Evolutionary conservation across 306 rosid species (phyloP), one percentile per base, ranked within the genome.

Genomic region (Citrullus mucosospermus): DNA sequence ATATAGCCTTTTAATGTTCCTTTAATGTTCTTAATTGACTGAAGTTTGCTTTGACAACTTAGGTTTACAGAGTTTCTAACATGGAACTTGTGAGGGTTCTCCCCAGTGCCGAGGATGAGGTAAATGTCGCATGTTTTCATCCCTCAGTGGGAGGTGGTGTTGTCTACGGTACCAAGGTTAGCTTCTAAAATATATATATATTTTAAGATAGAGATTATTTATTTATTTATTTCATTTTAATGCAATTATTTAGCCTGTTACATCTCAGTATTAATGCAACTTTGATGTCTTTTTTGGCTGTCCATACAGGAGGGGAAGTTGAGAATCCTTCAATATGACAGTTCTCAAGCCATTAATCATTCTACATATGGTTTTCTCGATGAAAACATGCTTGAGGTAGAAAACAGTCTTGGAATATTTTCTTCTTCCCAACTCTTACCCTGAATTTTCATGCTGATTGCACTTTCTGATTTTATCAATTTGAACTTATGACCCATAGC

Each of bases 61-160:
- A 96, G 99, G 91, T 96, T 63, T 96, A 93, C 81, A 91, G 96
- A 84, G 98, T 93, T 77, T 96, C 98, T 11, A 93, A 96, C 86
- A 92, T 93, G 99, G 97, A 96, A 81, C 98, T 96, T 81, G 99
- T 92, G 80, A 89, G 93, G 84, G 96, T 92, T 78, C 99, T 96
- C 82, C 98, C 99, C 41, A 93, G 99, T 87, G 90, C 96, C 6
- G 99, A 96, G 83, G 99, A 96, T 80, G 99, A 93, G 89, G 99
- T 96, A 80, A 96, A 96, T 58, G 98, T 96, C 41, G 99, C 99
- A 61, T 93, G 98, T 80, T 96, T 96, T 85, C 99, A 96, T 83
- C 99, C 99, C 80, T 90, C 88, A 65, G 93, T 93, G 9, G 99
- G 99, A 78, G 98, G 97, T 55, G 99, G 99, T n/a, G 88, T 96